Conservation (phyloP, 2,329 filamentous ascomycete species). For the Elsinoe batatas region DNA sequence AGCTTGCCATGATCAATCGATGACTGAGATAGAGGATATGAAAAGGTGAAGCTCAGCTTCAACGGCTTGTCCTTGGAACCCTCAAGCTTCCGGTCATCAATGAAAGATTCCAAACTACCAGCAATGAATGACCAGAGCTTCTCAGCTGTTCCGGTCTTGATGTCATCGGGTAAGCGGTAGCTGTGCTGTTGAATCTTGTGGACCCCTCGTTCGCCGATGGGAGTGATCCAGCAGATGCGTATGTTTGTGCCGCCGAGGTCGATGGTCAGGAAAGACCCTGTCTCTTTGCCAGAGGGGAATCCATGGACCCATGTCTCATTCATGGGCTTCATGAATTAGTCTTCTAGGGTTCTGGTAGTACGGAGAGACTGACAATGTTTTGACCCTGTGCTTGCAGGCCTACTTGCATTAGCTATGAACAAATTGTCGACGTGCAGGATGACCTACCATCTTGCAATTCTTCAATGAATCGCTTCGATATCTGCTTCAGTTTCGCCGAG, state of each 20-base stretch:
- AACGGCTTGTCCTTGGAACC: conserved; percentile 53
- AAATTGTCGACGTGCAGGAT: conserved; percentile 11
- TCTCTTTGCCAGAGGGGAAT: conserved; percentile 78
- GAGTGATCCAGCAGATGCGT: conserved; percentile 84
- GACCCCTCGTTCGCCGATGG: conserved; percentile 80
- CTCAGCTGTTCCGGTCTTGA: conserved; percentile 76
- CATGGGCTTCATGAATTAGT: conserved; percentile 60
- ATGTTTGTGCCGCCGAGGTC: conserved; percentile 97
- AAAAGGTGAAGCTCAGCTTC: conserved; percentile 91
- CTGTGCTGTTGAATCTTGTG: conserved; percentile 96
- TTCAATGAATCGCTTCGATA: conserved; percentile 72
- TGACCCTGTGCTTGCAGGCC: conserved; percentile 74
- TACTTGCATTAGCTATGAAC: conserved; percentile 26
- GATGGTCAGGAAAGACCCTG: conserved; percentile 76
- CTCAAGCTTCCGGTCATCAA: conserved; percentile 69
- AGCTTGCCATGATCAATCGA: conserved; percentile 89
- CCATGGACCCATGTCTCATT: conserved; percentile 96
- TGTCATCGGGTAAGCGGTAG: conserved; percentile 87
- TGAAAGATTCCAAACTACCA: conserved; percentile 84
- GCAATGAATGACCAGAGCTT: conserved; percentile 94
- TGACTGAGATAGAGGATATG: conserved; percentile 85
- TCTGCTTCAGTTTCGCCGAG: conserved; percentile 67
- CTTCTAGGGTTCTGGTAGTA: neutral
- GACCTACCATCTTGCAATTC: conserved; percentile 69
- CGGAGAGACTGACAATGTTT: conserved; percentile 61